phyloP scores from a whole-genome alignment of 2,329 filamentous ascomycete species.

The Ophiosphaerella korrae region DNA sequence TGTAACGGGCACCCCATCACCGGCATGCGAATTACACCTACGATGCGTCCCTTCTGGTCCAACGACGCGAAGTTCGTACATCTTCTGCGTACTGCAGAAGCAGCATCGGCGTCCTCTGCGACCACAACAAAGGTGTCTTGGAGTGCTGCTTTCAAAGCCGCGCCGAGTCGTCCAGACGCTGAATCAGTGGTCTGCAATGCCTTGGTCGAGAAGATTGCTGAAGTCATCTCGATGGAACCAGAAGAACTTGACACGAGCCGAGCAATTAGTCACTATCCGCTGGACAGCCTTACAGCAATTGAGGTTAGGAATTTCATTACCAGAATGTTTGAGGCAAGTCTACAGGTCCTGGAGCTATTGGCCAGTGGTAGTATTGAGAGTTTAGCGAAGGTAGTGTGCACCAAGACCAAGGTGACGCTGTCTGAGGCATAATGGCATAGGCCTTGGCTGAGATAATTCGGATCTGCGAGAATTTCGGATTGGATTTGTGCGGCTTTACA shows the following conservation, averaged over 20 bases:
- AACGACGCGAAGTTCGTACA: constrained; percentile 33
- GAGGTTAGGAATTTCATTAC: constrained; percentile 41
- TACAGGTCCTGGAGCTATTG: constrained; percentile 62
- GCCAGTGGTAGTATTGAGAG: constrained; percentile 43
- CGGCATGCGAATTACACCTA: constrained; percentile 32
- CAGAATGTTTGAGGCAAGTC: constrained; percentile 52
- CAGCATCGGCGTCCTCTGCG: constrained; percentile 11
- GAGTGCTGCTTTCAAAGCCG: constrained; percentile 30
- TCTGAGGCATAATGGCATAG: not conserved
- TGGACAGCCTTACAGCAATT: constrained; percentile 39
- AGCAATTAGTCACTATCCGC: constrained; percentile 26
- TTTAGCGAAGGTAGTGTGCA: constrained; percentile 1
- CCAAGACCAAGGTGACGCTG: not conserved
- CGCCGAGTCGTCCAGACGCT: constrained; percentile 22
- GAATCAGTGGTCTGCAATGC: constrained; percentile 28
- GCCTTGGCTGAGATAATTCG: not conserved
- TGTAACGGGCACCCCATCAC: constrained; percentile 36
- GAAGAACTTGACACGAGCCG: constrained; percentile 32
- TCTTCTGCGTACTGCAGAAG: constrained; percentile 28
- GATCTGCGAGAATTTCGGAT: not conserved
- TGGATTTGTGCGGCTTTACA: too few relatives aligned
- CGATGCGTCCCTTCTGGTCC: constrained; percentile 33
- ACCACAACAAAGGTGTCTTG: constrained; percentile 22
- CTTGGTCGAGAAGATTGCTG: constrained; percentile 33
- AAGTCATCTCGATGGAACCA: constrained; percentile 28